These are phyloP conservation scores for Umbelopsis ramanniana DNA, from an alignment of 192 early-diverging fungal species.

Conservation along the genomic window DNA sequence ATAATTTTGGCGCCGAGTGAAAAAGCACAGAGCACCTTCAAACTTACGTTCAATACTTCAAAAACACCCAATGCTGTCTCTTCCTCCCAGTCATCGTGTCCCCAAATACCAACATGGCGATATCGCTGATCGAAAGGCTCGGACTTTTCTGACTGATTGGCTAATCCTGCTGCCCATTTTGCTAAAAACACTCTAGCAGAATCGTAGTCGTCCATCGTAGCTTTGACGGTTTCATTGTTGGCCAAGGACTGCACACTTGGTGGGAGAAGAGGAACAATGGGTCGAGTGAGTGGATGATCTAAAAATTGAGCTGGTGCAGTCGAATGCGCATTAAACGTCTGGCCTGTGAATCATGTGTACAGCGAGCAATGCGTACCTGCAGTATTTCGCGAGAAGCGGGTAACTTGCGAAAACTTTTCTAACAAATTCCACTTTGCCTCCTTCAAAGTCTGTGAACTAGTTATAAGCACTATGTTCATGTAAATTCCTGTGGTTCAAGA, in stretches of 20 bases:
- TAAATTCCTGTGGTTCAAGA: background rate
- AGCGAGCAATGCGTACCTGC: constrained; percentile 43
- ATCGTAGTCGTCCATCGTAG: constrained; percentile 78
- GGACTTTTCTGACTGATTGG: constrained; percentile 37
- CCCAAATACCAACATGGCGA: constrained; percentile 41
- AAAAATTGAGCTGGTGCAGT: constrained; percentile 35
- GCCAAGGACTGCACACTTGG: constrained; percentile 56
- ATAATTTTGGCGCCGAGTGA: background rate
- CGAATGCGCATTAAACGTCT: background rate
- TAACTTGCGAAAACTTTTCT: constrained; percentile 77
- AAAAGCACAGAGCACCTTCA: no score
- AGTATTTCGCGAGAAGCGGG: constrained; percentile 69
- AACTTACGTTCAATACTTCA: constrained; percentile 46
- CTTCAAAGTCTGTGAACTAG: constrained; percentile 58
- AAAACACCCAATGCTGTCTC: constrained; percentile 48
- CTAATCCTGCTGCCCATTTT: constrained; percentile 72
- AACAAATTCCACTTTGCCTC: constrained; percentile 76
- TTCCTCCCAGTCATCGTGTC: constrained; percentile 44
- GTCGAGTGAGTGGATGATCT: constrained; percentile 57
- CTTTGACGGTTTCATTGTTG: constrained; percentile 59
- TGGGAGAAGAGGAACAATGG: constrained; percentile 55
- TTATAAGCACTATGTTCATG: background rate
- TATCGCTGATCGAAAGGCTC: constrained; percentile 28
- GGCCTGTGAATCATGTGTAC: background rate
- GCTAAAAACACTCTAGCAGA: constrained; percentile 77